Evolutionary conservation across 2,329 filamentous ascomycete species (phyloP).

Genomic region (Gremmenia infestans): DNA sequence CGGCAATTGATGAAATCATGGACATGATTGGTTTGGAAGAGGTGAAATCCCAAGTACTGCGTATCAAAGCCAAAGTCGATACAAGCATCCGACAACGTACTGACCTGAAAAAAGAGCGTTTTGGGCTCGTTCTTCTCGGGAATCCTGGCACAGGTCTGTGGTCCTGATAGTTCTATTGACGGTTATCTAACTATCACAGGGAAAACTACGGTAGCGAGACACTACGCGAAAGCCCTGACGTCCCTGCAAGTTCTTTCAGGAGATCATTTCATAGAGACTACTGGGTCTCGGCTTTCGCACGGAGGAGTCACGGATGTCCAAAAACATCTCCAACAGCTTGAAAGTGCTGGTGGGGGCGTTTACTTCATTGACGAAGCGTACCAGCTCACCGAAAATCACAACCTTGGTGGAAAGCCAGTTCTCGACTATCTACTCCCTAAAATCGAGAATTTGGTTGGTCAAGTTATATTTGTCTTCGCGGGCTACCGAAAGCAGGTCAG

Average conservation of each 20-base stretch:
- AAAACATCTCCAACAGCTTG: constrained; percentile 50
- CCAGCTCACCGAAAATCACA: constrained; percentile 59
- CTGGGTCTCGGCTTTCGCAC: constrained; percentile 61
- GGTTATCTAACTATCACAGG: constrained; percentile 44
- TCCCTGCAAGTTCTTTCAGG: constrained; percentile 60
- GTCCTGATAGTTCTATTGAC: constrained; percentile 3
- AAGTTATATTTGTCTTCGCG: constrained; percentile 66
- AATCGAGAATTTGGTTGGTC: constrained; percentile 65
- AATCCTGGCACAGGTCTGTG: constrained; percentile 66
- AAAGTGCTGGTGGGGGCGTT: constrained; percentile 62
- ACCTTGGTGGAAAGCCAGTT: constrained; percentile 52
- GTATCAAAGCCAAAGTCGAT: constrained; percentile 60
- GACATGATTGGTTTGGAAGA: constrained; percentile 64
- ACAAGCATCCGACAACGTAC: constrained; percentile 51
- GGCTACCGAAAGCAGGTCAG: constrained; percentile 48
- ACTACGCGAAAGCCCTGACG: constrained; percentile 62
- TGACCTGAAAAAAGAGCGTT: constrained; percentile 52
- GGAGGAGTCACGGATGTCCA: constrained; percentile 55
- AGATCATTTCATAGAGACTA: constrained; percentile 56
- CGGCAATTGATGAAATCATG: constrained; percentile 60
- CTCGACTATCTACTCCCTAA: constrained; percentile 69
- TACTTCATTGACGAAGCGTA: constrained; percentile 79
- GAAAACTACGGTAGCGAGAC: constrained; percentile 65
- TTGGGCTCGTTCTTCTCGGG: constrained; percentile 59
- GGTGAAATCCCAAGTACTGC: constrained; percentile 60